A percentile compares a stretch with the other conserved stretches of the same genome.
Conservation (phyloP, 1,139 yeast genomes). For the Saccharomycopsis hybrid region DNA sequence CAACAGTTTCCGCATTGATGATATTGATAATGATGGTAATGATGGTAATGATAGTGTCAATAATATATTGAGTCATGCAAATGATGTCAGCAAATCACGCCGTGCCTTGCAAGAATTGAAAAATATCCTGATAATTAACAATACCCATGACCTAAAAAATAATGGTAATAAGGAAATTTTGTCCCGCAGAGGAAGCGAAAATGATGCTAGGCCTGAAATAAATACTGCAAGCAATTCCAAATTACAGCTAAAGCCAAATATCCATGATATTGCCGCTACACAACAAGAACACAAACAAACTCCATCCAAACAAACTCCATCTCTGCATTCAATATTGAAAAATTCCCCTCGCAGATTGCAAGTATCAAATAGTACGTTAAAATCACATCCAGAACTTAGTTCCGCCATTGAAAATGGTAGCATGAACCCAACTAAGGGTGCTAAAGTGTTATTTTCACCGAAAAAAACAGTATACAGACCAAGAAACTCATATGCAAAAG, state of each 20-base stretch:
- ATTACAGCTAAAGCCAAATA: background rate
- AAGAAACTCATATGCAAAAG: slow-evolving; percentile 2
- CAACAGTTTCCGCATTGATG: background rate
- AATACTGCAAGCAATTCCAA: background rate
- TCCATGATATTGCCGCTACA: background rate
- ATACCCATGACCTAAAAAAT: too few relatives aligned
- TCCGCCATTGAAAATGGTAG: slow-evolving; percentile 30
- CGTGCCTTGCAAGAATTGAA: background rate
- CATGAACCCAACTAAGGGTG: slow-evolving; percentile 37
- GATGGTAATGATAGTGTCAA: background rate
- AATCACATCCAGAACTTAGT: slow-evolving; percentile 33
- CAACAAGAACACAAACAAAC: too few relatives aligned
- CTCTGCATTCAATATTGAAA: background rate
- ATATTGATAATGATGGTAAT: background rate
- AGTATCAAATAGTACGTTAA: slow-evolving; percentile 26
- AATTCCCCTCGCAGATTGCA: slow-evolving; percentile 4
- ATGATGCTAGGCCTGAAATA: background rate
- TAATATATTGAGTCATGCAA: background rate
- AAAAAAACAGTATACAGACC: slow-evolving; percentile 25
- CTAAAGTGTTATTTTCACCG: slow-evolving; percentile 42
- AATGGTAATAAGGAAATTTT: background rate
- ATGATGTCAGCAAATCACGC: background rate
- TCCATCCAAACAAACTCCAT: background rate
- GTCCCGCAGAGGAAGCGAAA: background rate
- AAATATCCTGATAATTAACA: background rate